Conservation (phyloP, 805 yeast species). For the Candida alai region DNA sequence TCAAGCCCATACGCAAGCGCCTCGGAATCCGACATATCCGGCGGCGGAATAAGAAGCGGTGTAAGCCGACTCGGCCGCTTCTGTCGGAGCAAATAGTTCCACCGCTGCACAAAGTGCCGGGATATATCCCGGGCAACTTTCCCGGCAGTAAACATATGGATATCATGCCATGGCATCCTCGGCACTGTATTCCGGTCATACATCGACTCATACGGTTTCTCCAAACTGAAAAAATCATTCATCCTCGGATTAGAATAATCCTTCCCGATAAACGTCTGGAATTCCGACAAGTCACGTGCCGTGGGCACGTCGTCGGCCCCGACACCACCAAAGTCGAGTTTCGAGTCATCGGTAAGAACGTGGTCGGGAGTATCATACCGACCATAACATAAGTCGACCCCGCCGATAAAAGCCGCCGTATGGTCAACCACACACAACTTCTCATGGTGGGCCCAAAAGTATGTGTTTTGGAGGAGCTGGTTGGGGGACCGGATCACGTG, state of each 20-base stretch:
- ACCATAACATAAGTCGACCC: slow-evolving; percentile 93
- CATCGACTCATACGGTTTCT: slow-evolving; percentile 88
- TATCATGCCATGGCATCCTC: slow-evolving; percentile 99
- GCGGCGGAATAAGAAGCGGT: slow-evolving; percentile 88
- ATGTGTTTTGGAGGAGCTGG: slow-evolving; percentile 87
- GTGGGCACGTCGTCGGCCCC: slow-evolving; percentile 27
- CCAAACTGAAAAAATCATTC: slow-evolving; percentile 76
- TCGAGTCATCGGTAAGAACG: slow-evolving; percentile 73
- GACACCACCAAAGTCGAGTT: slow-evolving; percentile 28
- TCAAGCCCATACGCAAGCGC: slow-evolving; percentile 54
- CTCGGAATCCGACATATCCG: slow-evolving; percentile 76
- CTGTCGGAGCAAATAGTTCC: slow-evolving; percentile 91
- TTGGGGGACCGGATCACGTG: slow-evolving; percentile 94
- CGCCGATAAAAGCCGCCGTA: slow-evolving; percentile 88
- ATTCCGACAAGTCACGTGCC: slow-evolving; percentile 40
- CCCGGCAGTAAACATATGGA: slow-evolving; percentile 93
- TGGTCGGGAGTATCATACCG: slow-evolving; percentile 97
- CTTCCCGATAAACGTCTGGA: slow-evolving; percentile 88
- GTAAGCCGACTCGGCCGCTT: slow-evolving; percentile 93
- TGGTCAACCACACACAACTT: slow-evolving; percentile 84
- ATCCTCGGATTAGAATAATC: slow-evolving; percentile 96
- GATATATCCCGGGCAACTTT: slow-evolving; percentile 90
- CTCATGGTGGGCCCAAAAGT: slow-evolving; percentile 99
- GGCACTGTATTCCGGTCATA: slow-evolving; percentile 78
- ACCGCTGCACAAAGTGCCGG: slow-evolving; percentile 93